Conservation (phyloP, 1,284 basidiomycete species). For the Ceratobasidium sp. region DNA sequence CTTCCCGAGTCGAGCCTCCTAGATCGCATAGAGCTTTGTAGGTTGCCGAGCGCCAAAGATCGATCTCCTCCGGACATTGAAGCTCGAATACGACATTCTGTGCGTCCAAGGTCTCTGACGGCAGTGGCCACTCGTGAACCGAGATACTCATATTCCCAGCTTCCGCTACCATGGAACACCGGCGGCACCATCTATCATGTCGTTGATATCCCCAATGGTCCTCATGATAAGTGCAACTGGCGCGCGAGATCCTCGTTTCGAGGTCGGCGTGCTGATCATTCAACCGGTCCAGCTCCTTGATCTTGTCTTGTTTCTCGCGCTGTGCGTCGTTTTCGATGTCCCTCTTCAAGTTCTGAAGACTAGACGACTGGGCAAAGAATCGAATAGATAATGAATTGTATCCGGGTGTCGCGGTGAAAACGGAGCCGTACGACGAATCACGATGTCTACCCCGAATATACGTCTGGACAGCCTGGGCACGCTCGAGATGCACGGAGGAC, state of each 20-base stretch:
- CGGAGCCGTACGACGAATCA: too few relatives aligned
- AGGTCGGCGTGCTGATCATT: slow-evolving; percentile 42
- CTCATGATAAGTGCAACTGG: not conserved
- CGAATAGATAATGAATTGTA: slow-evolving; percentile 47
- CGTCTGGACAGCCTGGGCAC: slow-evolving; percentile 46
- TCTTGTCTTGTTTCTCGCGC: slow-evolving; percentile 42
- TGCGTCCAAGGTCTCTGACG: slow-evolving; percentile 45
- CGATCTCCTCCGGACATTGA: slow-evolving; percentile 52
- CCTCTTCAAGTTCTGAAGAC: slow-evolving; percentile 46
- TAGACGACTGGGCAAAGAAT: slow-evolving; percentile 45
- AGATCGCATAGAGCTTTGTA: slow-evolving; percentile 47
- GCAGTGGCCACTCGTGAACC: slow-evolving; percentile 61
- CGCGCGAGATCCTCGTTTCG: not conserved
- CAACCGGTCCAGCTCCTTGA: slow-evolving; percentile 45
- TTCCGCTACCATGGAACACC: slow-evolving; percentile 49
- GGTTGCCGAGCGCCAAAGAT: slow-evolving; percentile 57
- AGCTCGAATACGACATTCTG: slow-evolving; percentile 57
- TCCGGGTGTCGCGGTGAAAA: not conserved
- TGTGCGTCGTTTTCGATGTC: slow-evolving; percentile 48
- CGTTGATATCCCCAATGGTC: not conserved
- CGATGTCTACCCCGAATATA: slow-evolving; percentile 51
- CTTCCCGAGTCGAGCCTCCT: not conserved
- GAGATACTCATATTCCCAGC: slow-evolving; percentile 50
- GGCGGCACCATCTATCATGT: slow-evolving; percentile 45
- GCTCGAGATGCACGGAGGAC: slow-evolving; percentile 46